A percentile compares a stretch with the other conserved stretches of the same genome.
phyloP scores from a whole-genome alignment of 2,329 filamentous ascomycete species.

The Emmonsiellopsis sp. region DNA sequence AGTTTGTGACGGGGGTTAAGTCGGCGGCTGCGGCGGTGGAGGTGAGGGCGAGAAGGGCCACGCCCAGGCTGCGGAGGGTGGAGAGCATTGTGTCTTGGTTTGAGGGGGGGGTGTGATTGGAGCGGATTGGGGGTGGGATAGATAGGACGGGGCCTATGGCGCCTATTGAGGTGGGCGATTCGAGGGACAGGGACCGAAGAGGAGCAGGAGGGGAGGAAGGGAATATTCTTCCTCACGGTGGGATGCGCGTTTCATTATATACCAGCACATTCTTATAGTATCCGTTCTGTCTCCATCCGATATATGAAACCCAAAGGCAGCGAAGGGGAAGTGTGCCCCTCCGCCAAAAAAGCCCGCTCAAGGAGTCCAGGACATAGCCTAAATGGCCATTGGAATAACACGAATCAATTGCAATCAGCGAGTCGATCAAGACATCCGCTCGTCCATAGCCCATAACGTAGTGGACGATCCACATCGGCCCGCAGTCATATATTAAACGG shows the following conservation, averaged over 20 bases:
- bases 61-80: background rate
- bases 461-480: too few species aligned
- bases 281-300: background rate
- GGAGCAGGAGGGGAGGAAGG: background rate
- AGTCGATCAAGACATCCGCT: too few species aligned
- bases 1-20: constrained; percentile 25
- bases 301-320: background rate
- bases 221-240: background rate
- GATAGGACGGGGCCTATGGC: background rate
- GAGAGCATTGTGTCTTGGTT: background rate
- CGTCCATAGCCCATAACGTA: too few species aligned
- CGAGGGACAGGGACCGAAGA: background rate
- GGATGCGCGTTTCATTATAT: background rate
- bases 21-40: background rate
- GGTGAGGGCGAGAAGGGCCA: background rate
- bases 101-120: too few species aligned
- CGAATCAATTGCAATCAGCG: too few species aligned
- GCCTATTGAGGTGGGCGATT: background rate
- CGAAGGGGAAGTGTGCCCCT: background rate
- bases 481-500: too few species aligned
- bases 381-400: too few species aligned
- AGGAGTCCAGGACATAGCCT: too few species aligned
- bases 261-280: background rate
- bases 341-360: background rate
- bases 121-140: background rate